Percentiles rank a stretch among this genome's conserved stretches.
These are phyloP conservation scores for Claviceps capensis DNA, from an alignment of 2,329 filamentous ascomycete species.

Conservation along the genomic window DNA sequence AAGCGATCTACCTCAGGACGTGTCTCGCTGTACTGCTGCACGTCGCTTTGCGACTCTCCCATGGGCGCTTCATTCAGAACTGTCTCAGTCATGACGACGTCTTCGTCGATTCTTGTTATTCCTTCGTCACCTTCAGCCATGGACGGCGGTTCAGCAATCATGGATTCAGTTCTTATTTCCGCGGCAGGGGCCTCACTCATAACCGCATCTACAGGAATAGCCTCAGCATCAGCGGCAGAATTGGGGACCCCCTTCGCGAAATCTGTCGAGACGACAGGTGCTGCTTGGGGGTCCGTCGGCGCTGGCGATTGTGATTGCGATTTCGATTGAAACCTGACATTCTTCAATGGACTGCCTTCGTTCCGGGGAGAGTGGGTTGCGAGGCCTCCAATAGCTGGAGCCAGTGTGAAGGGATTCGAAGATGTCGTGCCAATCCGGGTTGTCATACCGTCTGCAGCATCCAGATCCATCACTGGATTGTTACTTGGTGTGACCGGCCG, in stretches of 20 bases:
- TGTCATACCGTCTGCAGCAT: slow-evolving; percentile 15
- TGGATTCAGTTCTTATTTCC: slow-evolving; percentile 11
- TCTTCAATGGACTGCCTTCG: slow-evolving; percentile 40
- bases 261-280: neutral
- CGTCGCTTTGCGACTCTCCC: neutral
- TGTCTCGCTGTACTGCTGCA: neutral
- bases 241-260: neutral
- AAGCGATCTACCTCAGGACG: neutral
- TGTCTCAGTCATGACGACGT: slow-evolving; percentile 6
- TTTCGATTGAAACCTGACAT: slow-evolving; percentile 26
- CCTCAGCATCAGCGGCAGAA: neutral
- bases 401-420: slow-evolving; percentile 18
- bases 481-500: slow-evolving; percentile 10
- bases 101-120: slow-evolving; percentile 13
- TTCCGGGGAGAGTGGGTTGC: slow-evolving; percentile 19
- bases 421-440: slow-evolving; percentile 10
- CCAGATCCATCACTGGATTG: slow-evolving; percentile 13
- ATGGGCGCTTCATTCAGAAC: slow-evolving; percentile 4
- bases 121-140: slow-evolving; percentile 18
- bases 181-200: neutral
- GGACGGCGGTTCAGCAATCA: slow-evolving; percentile 19
- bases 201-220: neutral
- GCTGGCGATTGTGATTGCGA: slow-evolving; percentile 23
- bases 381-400: slow-evolving; percentile 16
- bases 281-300: slow-evolving; percentile 22